Evolutionary conservation across 169 alveolate species (phyloP).

Genomic region (Plasmodium vivax): DNA sequence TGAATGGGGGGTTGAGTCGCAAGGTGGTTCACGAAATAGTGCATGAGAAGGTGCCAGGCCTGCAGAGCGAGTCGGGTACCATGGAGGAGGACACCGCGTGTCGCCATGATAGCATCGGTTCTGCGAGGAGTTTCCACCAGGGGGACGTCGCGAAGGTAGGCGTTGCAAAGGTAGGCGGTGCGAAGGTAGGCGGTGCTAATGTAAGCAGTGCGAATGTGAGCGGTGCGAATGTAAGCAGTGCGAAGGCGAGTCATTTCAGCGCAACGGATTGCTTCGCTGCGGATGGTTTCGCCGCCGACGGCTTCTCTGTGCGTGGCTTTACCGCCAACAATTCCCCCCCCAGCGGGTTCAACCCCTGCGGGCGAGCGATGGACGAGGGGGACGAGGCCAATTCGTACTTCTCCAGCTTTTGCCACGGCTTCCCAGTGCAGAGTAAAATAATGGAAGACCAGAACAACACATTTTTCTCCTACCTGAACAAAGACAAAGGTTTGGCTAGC

Average conservation of each 20-base stretch:
- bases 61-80: neutral
- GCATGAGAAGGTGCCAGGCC: neutral
- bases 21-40: neutral
- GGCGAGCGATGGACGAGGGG: neutral
- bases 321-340: neutral
- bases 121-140: neutral
- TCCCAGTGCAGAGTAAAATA: neutral
- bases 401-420: constrained; percentile 8
- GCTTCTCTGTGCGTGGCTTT: too few species aligned
- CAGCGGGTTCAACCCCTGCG: neutral
- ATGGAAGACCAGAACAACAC: neutral
- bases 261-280: neutral
- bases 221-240: too few species aligned
- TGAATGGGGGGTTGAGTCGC: neutral
- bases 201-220: neutral
- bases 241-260: neutral
- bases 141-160: neutral
- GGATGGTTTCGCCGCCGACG: neutral
- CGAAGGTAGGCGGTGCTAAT: neutral
- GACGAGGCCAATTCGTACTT: constrained; percentile 17
- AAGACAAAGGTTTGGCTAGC: neutral
- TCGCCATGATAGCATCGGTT: neutral
- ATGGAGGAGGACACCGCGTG: neutral
- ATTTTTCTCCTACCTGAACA: neutral
- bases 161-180: neutral